Percentiles rank a stretch among this genome's conserved stretches.
Conservation (phyloP, 768 basidiomycete genomes). For the Tremella fuciformis region DNA sequence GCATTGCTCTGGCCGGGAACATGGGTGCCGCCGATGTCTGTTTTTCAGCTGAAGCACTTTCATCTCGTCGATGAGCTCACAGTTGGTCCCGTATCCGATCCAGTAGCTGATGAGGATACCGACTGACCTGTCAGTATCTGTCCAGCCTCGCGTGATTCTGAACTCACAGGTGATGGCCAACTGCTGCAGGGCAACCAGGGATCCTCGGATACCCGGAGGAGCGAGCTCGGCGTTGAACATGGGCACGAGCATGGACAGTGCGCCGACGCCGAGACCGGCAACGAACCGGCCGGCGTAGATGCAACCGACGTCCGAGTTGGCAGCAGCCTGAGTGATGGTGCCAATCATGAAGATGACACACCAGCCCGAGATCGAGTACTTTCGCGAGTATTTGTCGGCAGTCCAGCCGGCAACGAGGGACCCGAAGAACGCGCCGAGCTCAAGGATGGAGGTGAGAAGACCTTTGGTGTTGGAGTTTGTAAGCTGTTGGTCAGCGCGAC, state of each 20-base stretch:
- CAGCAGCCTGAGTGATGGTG: slow-evolving; percentile 53
- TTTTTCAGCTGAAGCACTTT: not conserved
- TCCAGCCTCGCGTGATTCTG: slow-evolving; percentile 27
- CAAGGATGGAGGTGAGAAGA: slow-evolving; percentile 69
- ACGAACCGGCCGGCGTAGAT: slow-evolving; percentile 72
- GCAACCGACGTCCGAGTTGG: slow-evolving; percentile 57
- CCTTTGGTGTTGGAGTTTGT: slow-evolving; percentile 60
- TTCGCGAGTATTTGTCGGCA: slow-evolving; percentile 70
- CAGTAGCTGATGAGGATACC: slow-evolving; percentile 54
- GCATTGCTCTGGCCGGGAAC: slow-evolving; percentile 59
- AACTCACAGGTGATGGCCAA: slow-evolving; percentile 78
- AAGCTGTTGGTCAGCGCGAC: slow-evolving; percentile 9
- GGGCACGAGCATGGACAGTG: slow-evolving; percentile 77
- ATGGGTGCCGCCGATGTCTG: slow-evolving; percentile 52
- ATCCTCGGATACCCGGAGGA: slow-evolving; percentile 79
- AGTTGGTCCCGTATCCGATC: slow-evolving; percentile 62
- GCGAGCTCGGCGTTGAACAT: slow-evolving; percentile 61
- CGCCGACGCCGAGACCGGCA: slow-evolving; percentile 77
- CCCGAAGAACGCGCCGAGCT: slow-evolving; percentile 65
- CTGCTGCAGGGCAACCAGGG: slow-evolving; percentile 76
- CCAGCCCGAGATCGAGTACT: slow-evolving; percentile 54
- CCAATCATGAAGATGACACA: slow-evolving; percentile 73
- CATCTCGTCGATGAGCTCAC: slow-evolving; percentile 30
- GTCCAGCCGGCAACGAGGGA: slow-evolving; percentile 66
- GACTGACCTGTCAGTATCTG: slow-evolving; percentile 14